These are phyloP conservation scores for Micromonas pusilla DNA, from an alignment of 139 green algal genomes.

Conservation along the genomic window DNA sequence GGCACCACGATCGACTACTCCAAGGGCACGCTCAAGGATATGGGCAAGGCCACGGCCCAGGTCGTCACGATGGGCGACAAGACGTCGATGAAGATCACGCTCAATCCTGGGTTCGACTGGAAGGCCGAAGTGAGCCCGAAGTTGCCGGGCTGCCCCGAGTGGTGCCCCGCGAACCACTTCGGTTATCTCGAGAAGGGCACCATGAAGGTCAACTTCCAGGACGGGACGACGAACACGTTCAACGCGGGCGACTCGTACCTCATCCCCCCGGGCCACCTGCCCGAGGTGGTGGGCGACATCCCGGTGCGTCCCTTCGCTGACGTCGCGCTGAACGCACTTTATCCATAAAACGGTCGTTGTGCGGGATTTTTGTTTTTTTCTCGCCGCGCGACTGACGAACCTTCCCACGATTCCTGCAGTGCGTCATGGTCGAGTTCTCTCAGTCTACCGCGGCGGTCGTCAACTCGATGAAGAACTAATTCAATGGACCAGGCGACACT, in stretches of 20 bases:
- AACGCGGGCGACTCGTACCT: constrained; percentile 10
- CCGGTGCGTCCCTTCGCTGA: too few relatives aligned
- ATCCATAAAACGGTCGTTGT: too few relatives aligned
- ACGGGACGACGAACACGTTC: constrained; percentile 1
- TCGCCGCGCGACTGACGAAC: too few relatives aligned
- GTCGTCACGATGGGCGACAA: background rate
- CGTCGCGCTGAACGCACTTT: too few relatives aligned
- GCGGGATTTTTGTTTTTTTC: too few relatives aligned
- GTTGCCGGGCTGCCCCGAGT: constrained; percentile 22
- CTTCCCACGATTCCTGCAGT: too few relatives aligned
- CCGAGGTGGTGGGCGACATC: constrained; percentile 8
- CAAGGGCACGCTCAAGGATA: constrained; percentile 8
- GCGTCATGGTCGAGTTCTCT: constrained; percentile 22
- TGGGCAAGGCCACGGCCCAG: background rate
- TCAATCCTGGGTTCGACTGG: constrained; percentile 25
- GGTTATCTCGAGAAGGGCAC: constrained; percentile 5
- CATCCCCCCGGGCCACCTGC: constrained; percentile 16
- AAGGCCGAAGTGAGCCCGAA: background rate
- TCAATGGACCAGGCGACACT: too few relatives aligned
- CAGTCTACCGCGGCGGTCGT: constrained; percentile 10
- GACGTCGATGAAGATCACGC: constrained; percentile 20
- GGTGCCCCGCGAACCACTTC: constrained; percentile 24
- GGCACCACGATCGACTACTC: constrained; percentile 21
- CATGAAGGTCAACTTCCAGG: constrained; percentile 26
- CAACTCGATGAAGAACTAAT: constrained; percentile 16